Conservation (phyloP, 2,329 filamentous ascomycete genomes). For the Fusarium subglutinans region DNA sequence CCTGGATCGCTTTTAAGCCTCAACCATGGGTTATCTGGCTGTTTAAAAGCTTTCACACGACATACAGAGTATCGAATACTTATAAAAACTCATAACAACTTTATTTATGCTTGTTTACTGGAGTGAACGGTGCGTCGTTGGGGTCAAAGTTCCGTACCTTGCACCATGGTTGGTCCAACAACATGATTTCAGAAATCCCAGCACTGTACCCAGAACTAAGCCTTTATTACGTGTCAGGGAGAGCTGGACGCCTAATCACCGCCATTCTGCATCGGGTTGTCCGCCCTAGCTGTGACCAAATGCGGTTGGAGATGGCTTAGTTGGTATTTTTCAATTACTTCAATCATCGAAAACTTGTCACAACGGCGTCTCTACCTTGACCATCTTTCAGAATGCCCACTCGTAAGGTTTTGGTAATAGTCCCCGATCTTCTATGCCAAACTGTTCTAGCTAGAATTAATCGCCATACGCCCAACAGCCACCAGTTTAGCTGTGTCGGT, state of each 20-base stretch:
- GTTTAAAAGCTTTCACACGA: not conserved
- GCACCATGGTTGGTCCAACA: fast-evolving
- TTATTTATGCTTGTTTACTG: not conserved
- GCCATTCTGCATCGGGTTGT: too few species aligned
- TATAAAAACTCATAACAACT: not conserved
- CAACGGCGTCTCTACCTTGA: too few species aligned
- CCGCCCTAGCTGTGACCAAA: too few species aligned
- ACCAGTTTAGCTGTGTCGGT: not conserved
- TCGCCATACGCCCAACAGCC: not conserved
- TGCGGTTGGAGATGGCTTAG: too few species aligned
- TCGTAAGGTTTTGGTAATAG: not conserved
- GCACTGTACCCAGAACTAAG: not conserved
- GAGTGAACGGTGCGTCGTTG: fast-evolving
- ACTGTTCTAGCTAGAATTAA: not conserved
- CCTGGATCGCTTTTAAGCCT: not conserved
- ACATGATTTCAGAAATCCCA: not conserved
- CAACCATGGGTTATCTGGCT: not conserved
- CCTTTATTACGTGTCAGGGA: not conserved
- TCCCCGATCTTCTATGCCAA: not conserved
- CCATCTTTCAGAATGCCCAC: not conserved
- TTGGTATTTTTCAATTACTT: too few species aligned
- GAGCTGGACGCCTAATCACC: not conserved
- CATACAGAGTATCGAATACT: fast-evolving
- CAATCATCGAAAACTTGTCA: too few species aligned
- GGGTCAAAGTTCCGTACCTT: not conserved